phyloP scores from a whole-genome alignment of 1,284 basidiomycete species.

The Puccinia polysora region DNA sequence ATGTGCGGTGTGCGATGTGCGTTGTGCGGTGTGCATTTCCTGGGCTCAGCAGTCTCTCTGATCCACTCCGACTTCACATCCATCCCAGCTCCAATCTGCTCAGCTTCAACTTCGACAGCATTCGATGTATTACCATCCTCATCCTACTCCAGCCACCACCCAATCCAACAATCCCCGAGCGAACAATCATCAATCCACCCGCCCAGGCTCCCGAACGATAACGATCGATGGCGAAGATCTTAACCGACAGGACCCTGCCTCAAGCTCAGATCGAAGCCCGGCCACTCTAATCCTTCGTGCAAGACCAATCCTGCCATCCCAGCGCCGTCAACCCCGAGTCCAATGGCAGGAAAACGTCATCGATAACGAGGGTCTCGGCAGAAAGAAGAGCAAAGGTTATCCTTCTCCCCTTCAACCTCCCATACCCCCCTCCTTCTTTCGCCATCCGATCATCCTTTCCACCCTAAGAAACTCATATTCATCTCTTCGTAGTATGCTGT shows the following conservation, averaged over 20 bases:
- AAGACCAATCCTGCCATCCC: not conserved
- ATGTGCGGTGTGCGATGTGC: no score
- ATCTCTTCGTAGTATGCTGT: slow-evolving; percentile 65
- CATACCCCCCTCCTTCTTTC: not conserved
- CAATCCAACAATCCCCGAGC: no score
- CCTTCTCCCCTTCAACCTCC: slow-evolving; percentile 50
- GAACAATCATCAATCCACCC: no score
- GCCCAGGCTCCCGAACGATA: slow-evolving; percentile 2
- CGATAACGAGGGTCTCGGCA: slow-evolving; percentile 73
- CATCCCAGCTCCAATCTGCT: no score
- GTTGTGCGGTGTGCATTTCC: no score
- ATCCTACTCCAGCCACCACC: no score
- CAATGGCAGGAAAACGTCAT: slow-evolving; percentile 73
- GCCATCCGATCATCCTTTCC: not conserved
- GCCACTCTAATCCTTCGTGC: slow-evolving; percentile 12
- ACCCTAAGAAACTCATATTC: not conserved
- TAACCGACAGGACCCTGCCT: slow-evolving; percentile 2
- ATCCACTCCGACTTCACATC: no score
- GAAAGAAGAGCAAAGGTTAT: slow-evolving; percentile 76
- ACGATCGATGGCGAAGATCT: no score
- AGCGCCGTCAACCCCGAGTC: slow-evolving; percentile 54
- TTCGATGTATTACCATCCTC: no score
- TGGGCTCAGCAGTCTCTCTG: no score
- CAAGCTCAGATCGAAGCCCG: not conserved
- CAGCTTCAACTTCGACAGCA: no score